These are phyloP conservation scores for Isatis tinctoria DNA, from an alignment of 345 rosid species.

Conservation along the genomic window DNA sequence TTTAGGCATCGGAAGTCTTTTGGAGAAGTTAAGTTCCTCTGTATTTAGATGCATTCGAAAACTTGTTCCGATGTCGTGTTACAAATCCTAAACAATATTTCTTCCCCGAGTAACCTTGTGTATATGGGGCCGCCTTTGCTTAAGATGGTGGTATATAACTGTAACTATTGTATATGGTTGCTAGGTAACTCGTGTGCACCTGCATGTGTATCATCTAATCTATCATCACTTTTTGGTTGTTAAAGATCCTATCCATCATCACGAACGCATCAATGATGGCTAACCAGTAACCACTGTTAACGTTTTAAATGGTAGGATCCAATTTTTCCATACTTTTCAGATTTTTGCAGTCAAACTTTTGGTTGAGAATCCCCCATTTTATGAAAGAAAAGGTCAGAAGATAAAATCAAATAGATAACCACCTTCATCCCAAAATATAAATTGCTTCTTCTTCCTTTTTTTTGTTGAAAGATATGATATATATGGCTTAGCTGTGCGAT, in stretches of 20 bases:
- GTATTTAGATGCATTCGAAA: not conserved
- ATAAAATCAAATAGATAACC: not conserved
- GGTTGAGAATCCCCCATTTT: not conserved
- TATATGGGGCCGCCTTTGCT: not conserved
- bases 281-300: not conserved
- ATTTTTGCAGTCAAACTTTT: not conserved
- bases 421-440: not conserved
- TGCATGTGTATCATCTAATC: not conserved
- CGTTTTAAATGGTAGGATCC: not conserved
- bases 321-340: not conserved
- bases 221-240: not conserved
- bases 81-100: too few species aligned
- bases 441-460: not conserved
- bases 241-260: not conserved
- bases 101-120: too few species aligned
- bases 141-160: not conserved
- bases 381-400: not conserved
- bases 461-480: not conserved
- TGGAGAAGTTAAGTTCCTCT: not conserved
- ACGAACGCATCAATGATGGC: not conserved
- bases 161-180: not conserved
- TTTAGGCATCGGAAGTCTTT: not conserved
- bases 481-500: not conserved
- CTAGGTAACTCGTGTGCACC: not conserved
- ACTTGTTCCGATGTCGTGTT: too few species aligned